Conservation (phyloP, 2,329 filamentous ascomycete species). For the Venturia carpophila region DNA sequence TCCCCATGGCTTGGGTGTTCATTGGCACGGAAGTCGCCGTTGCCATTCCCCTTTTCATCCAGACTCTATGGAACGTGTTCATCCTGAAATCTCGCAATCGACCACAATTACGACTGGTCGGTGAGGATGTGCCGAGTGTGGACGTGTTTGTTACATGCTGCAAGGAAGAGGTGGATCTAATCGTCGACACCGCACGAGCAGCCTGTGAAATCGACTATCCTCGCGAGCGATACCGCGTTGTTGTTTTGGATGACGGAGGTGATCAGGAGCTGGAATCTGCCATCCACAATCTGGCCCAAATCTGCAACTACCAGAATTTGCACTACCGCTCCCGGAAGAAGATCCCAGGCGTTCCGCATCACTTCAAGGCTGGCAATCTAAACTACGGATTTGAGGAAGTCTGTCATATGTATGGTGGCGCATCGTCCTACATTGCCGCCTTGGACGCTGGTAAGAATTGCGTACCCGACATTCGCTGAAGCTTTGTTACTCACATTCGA, state of each 20-base stretch:
- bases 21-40: constrained; percentile 48
- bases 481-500: background rate
- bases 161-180: constrained; percentile 36
- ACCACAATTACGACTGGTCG: constrained; percentile 46
- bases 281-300: constrained; percentile 29
- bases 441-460: constrained; percentile 49
- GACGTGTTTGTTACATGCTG: constrained; percentile 40
- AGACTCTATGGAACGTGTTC: constrained; percentile 52
- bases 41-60: constrained; percentile 48
- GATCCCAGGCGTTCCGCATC: constrained; percentile 34
- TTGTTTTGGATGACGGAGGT: constrained; percentile 36
- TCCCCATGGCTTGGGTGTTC: constrained; percentile 49
- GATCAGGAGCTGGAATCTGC: constrained; percentile 30
- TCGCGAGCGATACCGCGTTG: constrained; percentile 30
- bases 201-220: constrained; percentile 37
- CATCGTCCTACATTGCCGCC: constrained; percentile 53
- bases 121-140: constrained; percentile 31
- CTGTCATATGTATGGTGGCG: constrained; percentile 45
- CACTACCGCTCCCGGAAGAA: constrained; percentile 39
- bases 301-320: constrained; percentile 31
- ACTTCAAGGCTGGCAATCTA: constrained; percentile 59
- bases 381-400: constrained; percentile 51
- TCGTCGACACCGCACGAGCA: constrained; percentile 35
- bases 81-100: constrained; percentile 47
- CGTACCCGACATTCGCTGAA: background rate